phyloP scores from a whole-genome alignment of 495 filamentous ascomycete species.

The Acidomyces sp. region DNA sequence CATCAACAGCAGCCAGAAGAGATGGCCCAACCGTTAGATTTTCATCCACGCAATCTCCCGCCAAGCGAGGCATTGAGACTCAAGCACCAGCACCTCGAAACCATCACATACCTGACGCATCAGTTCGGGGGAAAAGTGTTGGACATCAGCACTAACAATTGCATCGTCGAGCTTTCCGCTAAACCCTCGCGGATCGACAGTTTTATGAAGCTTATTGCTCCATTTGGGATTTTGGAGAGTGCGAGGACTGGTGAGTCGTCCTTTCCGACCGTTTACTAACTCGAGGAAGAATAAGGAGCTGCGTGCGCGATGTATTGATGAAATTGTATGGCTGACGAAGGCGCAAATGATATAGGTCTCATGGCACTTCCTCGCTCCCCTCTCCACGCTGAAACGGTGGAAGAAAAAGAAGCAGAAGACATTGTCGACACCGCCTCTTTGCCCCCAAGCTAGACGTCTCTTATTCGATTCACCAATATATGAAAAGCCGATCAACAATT shows the following conservation, averaged over 20 bases:
- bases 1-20: slow-evolving; percentile 22
- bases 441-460: slow-evolving; percentile 62
- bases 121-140: slow-evolving; percentile 95
- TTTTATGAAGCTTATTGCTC: slow-evolving; percentile 87
- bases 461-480: not conserved
- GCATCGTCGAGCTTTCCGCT: slow-evolving; percentile 91
- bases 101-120: slow-evolving; percentile 87
- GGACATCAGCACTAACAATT: slow-evolving; percentile 95
- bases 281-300: not conserved
- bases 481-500: not conserved
- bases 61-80: slow-evolving; percentile 78
- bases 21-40: slow-evolving; percentile 36
- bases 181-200: slow-evolving; percentile 91
- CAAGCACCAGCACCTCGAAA: slow-evolving; percentile 93
- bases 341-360: slow-evolving; percentile 57
- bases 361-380: slow-evolving; percentile 95
- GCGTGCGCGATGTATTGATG: no score
- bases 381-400: slow-evolving; percentile 22
- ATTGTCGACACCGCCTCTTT: slow-evolving; percentile 87
- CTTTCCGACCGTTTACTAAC: not conserved
- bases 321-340: no score
- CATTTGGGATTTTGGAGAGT: slow-evolving; percentile 95
- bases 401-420: slow-evolving; percentile 55
- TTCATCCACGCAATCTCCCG: slow-evolving; percentile 75
- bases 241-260: slow-evolving; percentile 52